A percentile compares a stretch with the other conserved stretches of the same genome.
Evolutionary conservation across 768 basidiomycete species (phyloP).

Genomic region (Clavulina sp.): DNA sequence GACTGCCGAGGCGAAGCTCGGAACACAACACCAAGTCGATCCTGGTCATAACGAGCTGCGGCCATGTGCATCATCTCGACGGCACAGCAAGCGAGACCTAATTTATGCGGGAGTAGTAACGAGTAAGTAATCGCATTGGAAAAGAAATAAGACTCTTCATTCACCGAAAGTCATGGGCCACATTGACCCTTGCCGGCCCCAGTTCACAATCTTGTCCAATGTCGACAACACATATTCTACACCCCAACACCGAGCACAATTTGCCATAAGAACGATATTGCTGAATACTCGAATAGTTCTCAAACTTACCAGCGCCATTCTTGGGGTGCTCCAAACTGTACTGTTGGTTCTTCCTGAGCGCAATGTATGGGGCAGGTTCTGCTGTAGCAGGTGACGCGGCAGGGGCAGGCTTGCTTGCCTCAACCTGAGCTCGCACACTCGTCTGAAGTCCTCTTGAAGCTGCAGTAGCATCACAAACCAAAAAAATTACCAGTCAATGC

Average conservation of each 20-base stretch:
- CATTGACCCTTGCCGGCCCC: slow-evolving; percentile 95
- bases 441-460: no score
- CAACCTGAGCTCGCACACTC: no score
- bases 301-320: slow-evolving; percentile 65
- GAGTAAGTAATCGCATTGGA: neutral
- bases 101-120: slow-evolving; percentile 3
- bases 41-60: slow-evolving; percentile 95
- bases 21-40: slow-evolving; percentile 92
- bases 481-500: no score
- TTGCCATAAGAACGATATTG: neutral
- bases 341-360: slow-evolving; percentile 67
- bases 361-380: slow-evolving; percentile 17
- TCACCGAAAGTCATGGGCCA: slow-evolving; percentile 97
- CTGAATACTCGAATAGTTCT: neutral
- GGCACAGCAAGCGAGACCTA: slow-evolving; percentile 95
- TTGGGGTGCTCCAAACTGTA: slow-evolving; percentile 70
- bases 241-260: neutral
- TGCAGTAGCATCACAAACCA: no score
- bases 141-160: slow-evolving; percentile 9
- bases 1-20: slow-evolving; percentile 97
- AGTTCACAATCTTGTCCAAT: slow-evolving; percentile 90
- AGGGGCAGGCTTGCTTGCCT: no score
- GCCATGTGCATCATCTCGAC: slow-evolving; percentile 99
- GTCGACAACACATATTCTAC: slow-evolving; percentile 93
- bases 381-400: no score